Evolutionary conservation across 371 early-diverging fungal species (phyloP).

Genomic region (Coemansia sp.): DNA sequence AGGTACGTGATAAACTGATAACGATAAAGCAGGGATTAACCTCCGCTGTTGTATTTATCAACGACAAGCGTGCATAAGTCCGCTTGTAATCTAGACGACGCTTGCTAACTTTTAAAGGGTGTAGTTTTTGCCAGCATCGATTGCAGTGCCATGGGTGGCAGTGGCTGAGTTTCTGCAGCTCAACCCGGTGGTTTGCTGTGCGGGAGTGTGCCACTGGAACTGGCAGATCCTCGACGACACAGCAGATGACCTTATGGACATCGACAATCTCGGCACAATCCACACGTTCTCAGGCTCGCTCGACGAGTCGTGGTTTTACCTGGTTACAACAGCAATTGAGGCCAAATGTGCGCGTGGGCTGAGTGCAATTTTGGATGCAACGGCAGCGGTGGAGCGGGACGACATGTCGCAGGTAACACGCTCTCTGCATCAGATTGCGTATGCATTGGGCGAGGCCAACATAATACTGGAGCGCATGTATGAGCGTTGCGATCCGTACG

Average conservation of each 20-base stretch:
- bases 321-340: constrained; percentile 89
- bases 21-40: not conserved
- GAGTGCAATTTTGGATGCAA: constrained; percentile 59
- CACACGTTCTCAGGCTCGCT: constrained; percentile 84
- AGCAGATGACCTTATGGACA: constrained; percentile 45
- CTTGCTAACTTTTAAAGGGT: not conserved
- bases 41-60: not conserved
- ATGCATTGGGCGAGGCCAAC: constrained; percentile 63
- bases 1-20: constrained; percentile 19
- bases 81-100: no score
- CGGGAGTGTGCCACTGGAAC: constrained; percentile 88
- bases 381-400: constrained; percentile 57
- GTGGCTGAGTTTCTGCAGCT: constrained; percentile 79
- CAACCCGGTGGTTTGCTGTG: constrained; percentile 84
- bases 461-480: constrained; percentile 77
- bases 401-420: constrained; percentile 54
- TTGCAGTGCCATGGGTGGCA: constrained; percentile 84
- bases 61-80: not conserved
- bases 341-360: constrained; percentile 80
- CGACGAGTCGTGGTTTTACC: constrained; percentile 97
- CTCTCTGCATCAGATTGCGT: constrained; percentile 59
- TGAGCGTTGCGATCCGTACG: constrained; percentile 90
- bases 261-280: constrained; percentile 71
- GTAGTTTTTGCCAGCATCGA: constrained; percentile 70
- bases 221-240: constrained; percentile 73